Evolutionary conservation across 306 rosid genomes (phyloP).

Genomic region (Vigna angularis): DNA sequence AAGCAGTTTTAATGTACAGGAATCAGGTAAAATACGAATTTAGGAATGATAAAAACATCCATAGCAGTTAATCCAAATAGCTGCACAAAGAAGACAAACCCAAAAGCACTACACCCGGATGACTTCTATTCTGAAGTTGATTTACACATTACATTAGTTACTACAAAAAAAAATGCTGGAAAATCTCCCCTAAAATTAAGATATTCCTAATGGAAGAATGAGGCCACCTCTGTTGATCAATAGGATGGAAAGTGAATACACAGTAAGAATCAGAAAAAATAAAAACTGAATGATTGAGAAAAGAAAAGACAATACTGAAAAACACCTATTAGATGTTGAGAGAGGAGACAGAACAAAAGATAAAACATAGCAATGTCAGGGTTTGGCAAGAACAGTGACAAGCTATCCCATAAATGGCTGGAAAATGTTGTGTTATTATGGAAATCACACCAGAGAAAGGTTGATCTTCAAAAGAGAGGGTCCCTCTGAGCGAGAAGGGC

Average conservation of each 20-base stretch:
- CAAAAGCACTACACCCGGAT: not conserved
- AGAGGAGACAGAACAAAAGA: not conserved
- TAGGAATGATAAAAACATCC: not conserved
- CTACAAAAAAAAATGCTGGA: no score
- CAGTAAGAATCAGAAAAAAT: not conserved
- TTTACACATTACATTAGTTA: no score
- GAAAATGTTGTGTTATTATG: not conserved
- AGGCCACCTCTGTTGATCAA: not conserved
- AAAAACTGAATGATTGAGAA: not conserved
- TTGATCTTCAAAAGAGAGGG: not conserved
- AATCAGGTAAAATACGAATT: not conserved
- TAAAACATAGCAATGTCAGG: not conserved
- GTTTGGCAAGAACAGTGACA: not conserved
- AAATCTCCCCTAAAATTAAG: not conserved
- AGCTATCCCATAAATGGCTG: not conserved
- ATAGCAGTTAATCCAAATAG: not conserved
- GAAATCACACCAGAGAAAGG: not conserved
- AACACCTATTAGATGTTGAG: not conserved
- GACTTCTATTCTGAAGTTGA: no score
- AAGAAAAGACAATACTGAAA: not conserved
- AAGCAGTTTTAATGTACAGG: slow-evolving; percentile 1
- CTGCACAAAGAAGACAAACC: not conserved
- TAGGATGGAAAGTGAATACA: not conserved
- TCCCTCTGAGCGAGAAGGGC: not conserved
- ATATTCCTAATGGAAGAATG: not conserved